A percentile compares a stretch with the other conserved stretches of the same genome.
These are phyloP conservation scores for Rhodamnia rubescens DNA, from an alignment of 345 rosid species.

Conservation along the genomic window DNA sequence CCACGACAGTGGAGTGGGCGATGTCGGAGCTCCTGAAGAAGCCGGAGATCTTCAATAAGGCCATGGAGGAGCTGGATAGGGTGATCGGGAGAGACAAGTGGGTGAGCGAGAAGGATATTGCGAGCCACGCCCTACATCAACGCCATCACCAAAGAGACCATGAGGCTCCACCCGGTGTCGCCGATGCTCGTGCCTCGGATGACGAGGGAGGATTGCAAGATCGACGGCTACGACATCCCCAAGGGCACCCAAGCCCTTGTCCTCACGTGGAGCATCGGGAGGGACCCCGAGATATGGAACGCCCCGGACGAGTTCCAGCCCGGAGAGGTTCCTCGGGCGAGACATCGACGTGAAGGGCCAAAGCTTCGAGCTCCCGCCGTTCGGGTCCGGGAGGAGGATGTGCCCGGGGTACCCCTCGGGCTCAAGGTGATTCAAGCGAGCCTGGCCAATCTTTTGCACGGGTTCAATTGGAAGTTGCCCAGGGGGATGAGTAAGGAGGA, in stretches of 20 bases:
- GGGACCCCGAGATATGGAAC: conserved; percentile 53
- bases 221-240: conserved; percentile 32
- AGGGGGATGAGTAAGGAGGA: conserved; percentile 14
- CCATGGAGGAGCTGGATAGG: conserved; percentile 41
- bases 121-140: conserved; percentile 28
- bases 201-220: conserved; percentile 21
- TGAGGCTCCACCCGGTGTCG: conserved; percentile 61
- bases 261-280: conserved; percentile 38
- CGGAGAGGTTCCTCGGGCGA: conserved; percentile 40
- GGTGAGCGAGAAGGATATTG: conserved; percentile 48
- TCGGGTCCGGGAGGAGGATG: conserved; percentile 66
- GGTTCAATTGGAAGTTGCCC: conserved; percentile 44
- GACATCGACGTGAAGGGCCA: conserved; percentile 42
- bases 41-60: conserved; percentile 34
- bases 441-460: conserved; percentile 48
- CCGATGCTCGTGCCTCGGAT: conserved; percentile 40
- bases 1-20: conserved; percentile 57
- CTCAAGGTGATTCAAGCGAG: conserved; percentile 43
- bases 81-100: conserved; percentile 42
- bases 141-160: conserved; percentile 41
- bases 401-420: conserved; percentile 61
- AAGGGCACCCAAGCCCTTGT: conserved; percentile 36
- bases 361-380: conserved; percentile 47
- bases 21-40: conserved; percentile 32
- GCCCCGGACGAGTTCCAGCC: conserved; percentile 40